A percentile compares a stretch with the other conserved stretches of the same genome.
These are phyloP conservation scores for Xylariaceae sp. DNA, from an alignment of 2,329 filamentous ascomycete genomes.

Conservation along the genomic window DNA sequence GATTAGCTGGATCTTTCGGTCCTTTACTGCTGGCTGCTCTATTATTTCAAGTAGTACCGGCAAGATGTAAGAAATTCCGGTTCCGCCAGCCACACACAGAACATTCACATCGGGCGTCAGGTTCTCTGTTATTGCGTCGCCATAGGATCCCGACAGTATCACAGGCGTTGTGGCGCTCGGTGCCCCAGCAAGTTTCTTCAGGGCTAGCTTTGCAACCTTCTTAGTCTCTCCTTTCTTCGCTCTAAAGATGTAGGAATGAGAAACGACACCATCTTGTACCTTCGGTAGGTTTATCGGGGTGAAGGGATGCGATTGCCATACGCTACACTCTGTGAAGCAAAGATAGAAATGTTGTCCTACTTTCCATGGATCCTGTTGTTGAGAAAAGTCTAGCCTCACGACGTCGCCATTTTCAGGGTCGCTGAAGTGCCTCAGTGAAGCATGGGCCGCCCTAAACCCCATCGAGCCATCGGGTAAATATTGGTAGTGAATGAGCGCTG, in stretches of 20 bases:
- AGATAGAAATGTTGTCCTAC: conserved; percentile 74
- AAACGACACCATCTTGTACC: conserved; percentile 43
- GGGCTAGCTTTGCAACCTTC: conserved; percentile 52
- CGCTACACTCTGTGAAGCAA: conserved; percentile 65
- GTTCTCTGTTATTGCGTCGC: conserved; percentile 50
- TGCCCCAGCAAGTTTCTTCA: conserved; percentile 38
- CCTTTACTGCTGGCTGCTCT: conserved; percentile 32
- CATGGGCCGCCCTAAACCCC: conserved; percentile 58
- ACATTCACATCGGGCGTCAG: conserved; percentile 48
- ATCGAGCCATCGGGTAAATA: conserved; percentile 48
- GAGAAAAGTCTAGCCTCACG: conserved; percentile 66
- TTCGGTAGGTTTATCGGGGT: conserved; percentile 61
- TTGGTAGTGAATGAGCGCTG: conserved; percentile 62
- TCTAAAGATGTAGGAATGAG: conserved; percentile 60
- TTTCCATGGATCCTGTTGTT: conserved; percentile 62
- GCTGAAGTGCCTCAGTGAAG: conserved; percentile 54
- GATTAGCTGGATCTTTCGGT: conserved; percentile 60
- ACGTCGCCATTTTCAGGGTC: conserved; percentile 63
- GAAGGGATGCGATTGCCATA: conserved; percentile 76
- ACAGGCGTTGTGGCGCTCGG: conserved; percentile 51
- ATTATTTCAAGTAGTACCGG: conserved; percentile 50
- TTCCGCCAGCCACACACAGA: conserved; percentile 60
- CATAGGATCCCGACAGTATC: conserved; percentile 67
- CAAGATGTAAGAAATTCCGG: conserved; percentile 60
- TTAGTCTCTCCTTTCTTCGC: conserved; percentile 63